These are phyloP conservation scores for Claviceps maximensis DNA, from an alignment of 2,329 filamentous ascomycete species.

Conservation along the genomic window DNA sequence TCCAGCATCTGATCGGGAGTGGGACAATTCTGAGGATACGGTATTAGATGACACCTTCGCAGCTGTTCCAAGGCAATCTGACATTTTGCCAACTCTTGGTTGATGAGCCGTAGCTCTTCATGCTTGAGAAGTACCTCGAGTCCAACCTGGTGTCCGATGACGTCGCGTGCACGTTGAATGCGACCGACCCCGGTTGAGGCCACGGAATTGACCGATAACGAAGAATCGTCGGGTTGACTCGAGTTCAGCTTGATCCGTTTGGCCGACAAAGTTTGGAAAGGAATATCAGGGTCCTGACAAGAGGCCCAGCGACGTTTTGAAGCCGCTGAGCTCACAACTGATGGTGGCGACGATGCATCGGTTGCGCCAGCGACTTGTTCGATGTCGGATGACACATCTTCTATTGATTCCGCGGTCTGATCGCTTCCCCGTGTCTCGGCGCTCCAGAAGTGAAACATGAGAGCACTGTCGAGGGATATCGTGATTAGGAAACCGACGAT, in stretches of 20 bases:
- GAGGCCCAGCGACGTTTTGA: slow-evolving; percentile 28
- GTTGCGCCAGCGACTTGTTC: slow-evolving; percentile 12
- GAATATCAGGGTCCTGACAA: slow-evolving; percentile 10
- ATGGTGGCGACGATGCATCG: neutral
- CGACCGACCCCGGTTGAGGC: neutral
- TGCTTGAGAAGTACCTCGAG: slow-evolving; percentile 90
- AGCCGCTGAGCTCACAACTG: slow-evolving; percentile 8
- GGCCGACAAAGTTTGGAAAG: slow-evolving; percentile 10
- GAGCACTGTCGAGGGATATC: slow-evolving; percentile 21
- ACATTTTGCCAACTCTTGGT: slow-evolving; percentile 92
- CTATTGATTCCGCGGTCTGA: slow-evolving; percentile 25
- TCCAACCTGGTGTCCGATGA: slow-evolving; percentile 76
- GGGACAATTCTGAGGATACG: slow-evolving; percentile 62
- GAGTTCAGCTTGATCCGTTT: slow-evolving; percentile 31
- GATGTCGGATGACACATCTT: slow-evolving; percentile 14
- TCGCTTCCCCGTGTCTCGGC: slow-evolving; percentile 46
- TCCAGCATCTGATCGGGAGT: slow-evolving; percentile 55
- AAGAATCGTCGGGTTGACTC: slow-evolving; percentile 4
- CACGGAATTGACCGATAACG: slow-evolving; percentile 10
- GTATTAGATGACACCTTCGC: slow-evolving; percentile 81
- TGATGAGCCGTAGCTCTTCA: slow-evolving; percentile 82
- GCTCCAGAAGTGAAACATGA: slow-evolving; percentile 51
- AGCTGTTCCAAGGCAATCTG: slow-evolving; percentile 88
- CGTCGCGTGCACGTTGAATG: slow-evolving; percentile 48
- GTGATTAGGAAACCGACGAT: slow-evolving; percentile 4